Evolutionary conservation across 1,284 basidiomycete genomes (phyloP), one percentile per base, ranked within the genome.

Genomic region (Thecaphora frezii): DNA sequence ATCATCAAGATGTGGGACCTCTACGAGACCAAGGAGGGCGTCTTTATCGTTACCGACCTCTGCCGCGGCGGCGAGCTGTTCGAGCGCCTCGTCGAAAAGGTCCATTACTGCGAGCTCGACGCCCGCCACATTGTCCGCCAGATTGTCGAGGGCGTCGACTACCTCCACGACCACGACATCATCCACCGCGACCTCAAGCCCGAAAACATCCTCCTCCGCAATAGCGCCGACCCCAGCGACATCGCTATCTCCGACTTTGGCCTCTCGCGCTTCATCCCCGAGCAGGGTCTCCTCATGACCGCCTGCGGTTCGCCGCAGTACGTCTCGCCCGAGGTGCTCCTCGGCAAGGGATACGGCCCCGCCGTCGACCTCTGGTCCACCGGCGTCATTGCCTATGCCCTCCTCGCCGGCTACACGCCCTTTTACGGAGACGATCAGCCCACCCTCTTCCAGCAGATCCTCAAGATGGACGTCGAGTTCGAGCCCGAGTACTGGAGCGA

Each of bases 201-300:
- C 19, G 76, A 78, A 42, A 78, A 78, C 51, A 78, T 78, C 43
- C 66, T 78, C 1, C 45, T 78, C 22, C 56, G 66, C 37, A 60
- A 71, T 44, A 65, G 62, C 44, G 44, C 60, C 18, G 71, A 71
- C 19, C 64, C 68, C 0, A 68, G 66, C 42, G 54, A 73, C 36
- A 60, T 78, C 19, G 74, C 72, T 46, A 77, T 78, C 41, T 74
- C 73, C 21, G 77, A 77, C 51, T 78, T 78, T 58, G 76, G 76
- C n/a, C 66, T 78, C 2, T 73, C 71, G 7, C 60, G 69, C 28
- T 69, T 78, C 45, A 73, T 77, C 40, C 72, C 74, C 0, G 66
- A 71, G 3, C 73, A 77, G 21, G 71, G 69, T 7, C 58, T 76
- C 5, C 57, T 78, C 39, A 68, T 77, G 60, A 77, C 74, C 10